Evolutionary conservation across 2,329 filamentous ascomycete species (phyloP).

Genomic region (Blumeria graminis): DNA sequence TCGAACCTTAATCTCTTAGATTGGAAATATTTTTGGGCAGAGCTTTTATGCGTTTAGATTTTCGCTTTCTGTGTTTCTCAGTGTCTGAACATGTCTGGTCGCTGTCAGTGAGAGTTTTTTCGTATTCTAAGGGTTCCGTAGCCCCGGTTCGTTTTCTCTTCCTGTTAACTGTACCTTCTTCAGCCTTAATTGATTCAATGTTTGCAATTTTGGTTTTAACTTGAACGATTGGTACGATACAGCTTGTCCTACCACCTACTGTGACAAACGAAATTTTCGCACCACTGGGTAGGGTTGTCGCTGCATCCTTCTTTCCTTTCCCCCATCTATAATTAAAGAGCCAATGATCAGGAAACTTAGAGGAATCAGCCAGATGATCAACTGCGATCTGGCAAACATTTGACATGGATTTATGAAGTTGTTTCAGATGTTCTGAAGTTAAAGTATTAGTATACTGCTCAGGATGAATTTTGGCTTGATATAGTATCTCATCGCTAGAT

Average conservation of each 20-base stretch:
- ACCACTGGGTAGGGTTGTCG: slow-evolving; percentile 51
- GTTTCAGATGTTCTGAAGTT: slow-evolving; percentile 41
- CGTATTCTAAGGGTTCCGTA: too few species aligned
- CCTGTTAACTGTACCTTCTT: too few species aligned
- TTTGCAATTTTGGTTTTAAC: slow-evolving; percentile 33
- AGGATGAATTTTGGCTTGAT: slow-evolving; percentile 69
- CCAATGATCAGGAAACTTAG: slow-evolving; percentile 69
- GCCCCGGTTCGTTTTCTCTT: too few species aligned
- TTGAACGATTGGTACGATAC: slow-evolving; percentile 63
- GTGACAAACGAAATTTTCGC: slow-evolving; percentile 68
- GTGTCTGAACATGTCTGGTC: too few species aligned
- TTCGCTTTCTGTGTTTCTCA: too few species aligned
- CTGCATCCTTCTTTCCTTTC: slow-evolving; percentile 54
- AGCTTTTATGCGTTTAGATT: too few species aligned
- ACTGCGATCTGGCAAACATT: slow-evolving; percentile 63
- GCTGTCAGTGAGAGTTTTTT: too few species aligned
- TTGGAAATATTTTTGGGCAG: too few species aligned
- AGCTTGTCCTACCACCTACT: slow-evolving; percentile 78
- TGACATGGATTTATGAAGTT: slow-evolving; percentile 47
- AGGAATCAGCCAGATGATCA: slow-evolving; percentile 56
- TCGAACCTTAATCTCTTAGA: too few species aligned
- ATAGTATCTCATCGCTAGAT: slow-evolving; percentile 60
- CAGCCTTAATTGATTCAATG: too few species aligned
- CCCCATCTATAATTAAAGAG: slow-evolving; percentile 74
- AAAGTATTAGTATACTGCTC: slow-evolving; percentile 84